A percentile compares a stretch with the other conserved stretches of the same genome.
Conservation (phyloP, 768 basidiomycete genomes). For the Trametes elegans region DNA sequence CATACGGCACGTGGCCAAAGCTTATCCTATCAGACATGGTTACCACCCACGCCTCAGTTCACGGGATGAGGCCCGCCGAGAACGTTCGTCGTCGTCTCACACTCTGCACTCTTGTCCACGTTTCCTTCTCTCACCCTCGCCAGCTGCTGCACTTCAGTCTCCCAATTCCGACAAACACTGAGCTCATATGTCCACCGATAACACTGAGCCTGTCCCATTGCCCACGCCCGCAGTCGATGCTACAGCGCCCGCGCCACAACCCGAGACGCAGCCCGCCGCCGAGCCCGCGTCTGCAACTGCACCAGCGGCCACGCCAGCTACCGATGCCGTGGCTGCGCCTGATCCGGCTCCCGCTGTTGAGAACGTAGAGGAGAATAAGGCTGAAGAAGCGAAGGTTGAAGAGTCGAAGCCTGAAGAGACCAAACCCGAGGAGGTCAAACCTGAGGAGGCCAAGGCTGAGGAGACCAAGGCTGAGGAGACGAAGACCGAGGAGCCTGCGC, state of each 20-base stretch:
- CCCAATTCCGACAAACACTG: background rate
- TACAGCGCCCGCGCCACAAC: background rate
- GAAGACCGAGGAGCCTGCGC: background rate
- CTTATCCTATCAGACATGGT: constrained; percentile 9
- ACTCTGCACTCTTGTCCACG: background rate
- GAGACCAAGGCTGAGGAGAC: background rate
- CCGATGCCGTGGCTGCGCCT: constrained; percentile 1
- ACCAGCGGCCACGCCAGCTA: constrained; percentile 10
- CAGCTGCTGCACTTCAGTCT: too few species aligned
- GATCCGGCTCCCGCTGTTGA: background rate
- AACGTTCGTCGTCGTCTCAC: constrained; percentile 2
- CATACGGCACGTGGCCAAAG: background rate
- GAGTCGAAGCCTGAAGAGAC: too few species aligned
- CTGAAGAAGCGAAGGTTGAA: constrained; percentile 1
- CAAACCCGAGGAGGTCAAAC: background rate
- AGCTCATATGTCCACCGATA: constrained; percentile 3
- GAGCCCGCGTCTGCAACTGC: constrained; percentile 4
- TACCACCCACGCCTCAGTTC: background rate
- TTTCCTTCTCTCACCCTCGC: background rate
- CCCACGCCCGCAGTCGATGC: constrained; percentile 1
- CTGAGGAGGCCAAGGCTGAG: background rate
- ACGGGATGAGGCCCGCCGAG: background rate
- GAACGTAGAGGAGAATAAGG: background rate
- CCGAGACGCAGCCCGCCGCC: constrained; percentile 12
- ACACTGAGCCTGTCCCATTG: constrained; percentile 5